Evolutionary conservation across 192 early-diverging fungal species (phyloP).

Genomic region (Ambispora gerdemannii): DNA sequence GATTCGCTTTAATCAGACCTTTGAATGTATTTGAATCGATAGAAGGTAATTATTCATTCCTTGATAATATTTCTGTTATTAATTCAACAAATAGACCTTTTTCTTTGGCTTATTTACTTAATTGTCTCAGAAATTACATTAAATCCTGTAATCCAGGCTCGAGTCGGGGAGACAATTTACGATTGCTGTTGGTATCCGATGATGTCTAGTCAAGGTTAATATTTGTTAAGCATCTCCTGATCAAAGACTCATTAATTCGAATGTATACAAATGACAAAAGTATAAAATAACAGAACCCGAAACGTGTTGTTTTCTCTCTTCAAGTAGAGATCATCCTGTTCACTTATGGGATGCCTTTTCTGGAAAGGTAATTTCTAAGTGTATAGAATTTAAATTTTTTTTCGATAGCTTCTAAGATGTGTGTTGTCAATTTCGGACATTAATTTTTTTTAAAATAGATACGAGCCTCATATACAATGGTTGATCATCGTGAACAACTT

Average conservation of each 20-base stretch:
- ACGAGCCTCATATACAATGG: constrained; percentile 64
- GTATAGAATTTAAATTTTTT: too few species aligned
- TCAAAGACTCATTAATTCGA: too few species aligned
- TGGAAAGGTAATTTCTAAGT: constrained; percentile 50
- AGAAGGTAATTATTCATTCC: constrained; percentile 32
- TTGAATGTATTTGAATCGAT: constrained; percentile 9
- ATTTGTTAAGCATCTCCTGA: too few species aligned
- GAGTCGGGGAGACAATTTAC: constrained; percentile 55
- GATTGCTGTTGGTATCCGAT: constrained; percentile 65
- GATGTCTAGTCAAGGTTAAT: constrained; percentile 50
- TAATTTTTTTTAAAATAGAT: constrained; percentile 33
- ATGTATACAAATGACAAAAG: too few species aligned
- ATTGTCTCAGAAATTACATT: constrained; percentile 32
- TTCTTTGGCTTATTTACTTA: neutral
- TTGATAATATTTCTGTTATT: too few species aligned
- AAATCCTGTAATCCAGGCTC: constrained; percentile 31
- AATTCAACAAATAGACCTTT: neutral
- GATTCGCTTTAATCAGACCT: constrained; percentile 31
- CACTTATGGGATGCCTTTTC: constrained; percentile 71
- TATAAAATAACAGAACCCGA: constrained; percentile 41
- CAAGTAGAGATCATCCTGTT: constrained; percentile 72
- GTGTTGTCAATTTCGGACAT: neutral
- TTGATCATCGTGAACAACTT: constrained; percentile 62
- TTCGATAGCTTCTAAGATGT: neutral
- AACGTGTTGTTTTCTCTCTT: constrained; percentile 60